These are phyloP conservation scores for Aspergillus hiratsukae DNA, from an alignment of 2,329 filamentous ascomycete genomes.

Conservation along the genomic window DNA sequence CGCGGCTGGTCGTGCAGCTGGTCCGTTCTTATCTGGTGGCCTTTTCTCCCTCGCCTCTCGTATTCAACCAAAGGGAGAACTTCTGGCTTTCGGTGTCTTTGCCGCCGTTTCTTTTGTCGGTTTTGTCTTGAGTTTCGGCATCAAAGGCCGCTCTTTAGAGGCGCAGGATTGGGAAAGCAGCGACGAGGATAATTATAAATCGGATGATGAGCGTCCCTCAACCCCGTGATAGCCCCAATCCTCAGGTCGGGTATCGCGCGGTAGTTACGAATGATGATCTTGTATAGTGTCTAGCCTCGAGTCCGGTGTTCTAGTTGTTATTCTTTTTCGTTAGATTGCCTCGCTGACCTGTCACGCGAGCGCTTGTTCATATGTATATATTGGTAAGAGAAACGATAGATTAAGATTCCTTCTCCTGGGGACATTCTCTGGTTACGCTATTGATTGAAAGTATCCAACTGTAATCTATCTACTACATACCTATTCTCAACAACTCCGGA, in stretches of 20 bases:
- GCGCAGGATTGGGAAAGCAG: constrained; percentile 51
- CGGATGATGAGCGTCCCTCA: constrained; percentile 42
- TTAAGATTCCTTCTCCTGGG: not conserved
- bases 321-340: not conserved
- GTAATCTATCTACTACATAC: too few species aligned
- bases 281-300: not conserved
- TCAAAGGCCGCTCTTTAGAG: constrained; percentile 60
- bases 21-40: constrained; percentile 81
- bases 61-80: constrained; percentile 75
- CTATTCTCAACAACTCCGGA: not conserved
- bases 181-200: constrained; percentile 40
- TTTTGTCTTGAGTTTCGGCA: constrained; percentile 73
- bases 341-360: not conserved
- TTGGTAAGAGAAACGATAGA: not conserved
- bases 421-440: not conserved
- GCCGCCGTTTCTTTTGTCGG: constrained; percentile 76
- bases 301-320: not conserved
- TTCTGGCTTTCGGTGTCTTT: constrained; percentile 81
- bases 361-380: not conserved
- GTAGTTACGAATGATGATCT: not conserved
- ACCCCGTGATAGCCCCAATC: not conserved
- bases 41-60: constrained; percentile 75
- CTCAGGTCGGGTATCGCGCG: not conserved
- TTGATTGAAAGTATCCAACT: not conserved
- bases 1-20: constrained; percentile 80